Base-by-base conservation (phyloP, 1,284 basidiomycete genomes). In the Takashimella koratensis region DNA sequence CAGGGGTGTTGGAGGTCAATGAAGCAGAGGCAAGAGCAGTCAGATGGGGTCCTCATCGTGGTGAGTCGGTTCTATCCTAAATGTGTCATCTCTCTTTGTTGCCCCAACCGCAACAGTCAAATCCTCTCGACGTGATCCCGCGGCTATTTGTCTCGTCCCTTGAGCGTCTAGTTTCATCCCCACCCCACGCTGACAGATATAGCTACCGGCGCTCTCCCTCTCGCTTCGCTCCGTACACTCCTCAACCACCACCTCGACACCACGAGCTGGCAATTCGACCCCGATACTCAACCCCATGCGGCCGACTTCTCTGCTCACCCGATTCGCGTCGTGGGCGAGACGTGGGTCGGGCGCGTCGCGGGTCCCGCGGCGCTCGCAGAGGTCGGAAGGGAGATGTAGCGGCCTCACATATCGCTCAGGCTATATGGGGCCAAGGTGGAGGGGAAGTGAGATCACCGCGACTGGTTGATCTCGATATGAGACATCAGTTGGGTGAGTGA, bases 201-300 rank as follows among this genome's bases (percentile, higher is more conserved):
- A n/a, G n/a, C n/a, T n/a, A n/a, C n/a, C n/a, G n/a, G n/a, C n/a
- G n/a, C n/a, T n/a, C n/a, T n/a, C n/a, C 52, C 60, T 0, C 26
- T 67, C 3, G 52, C 49, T 5, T 56, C 65, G 2, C 67, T 74
- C 60, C 64, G 59, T n/a, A 46, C 41, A 0, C 43, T 73, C 25
- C 45, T 73, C 51, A 59, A 69, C 46, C 63, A 68, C 45, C 65
- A 74, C 47, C 58, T 74, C 19, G 43, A 49, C 1, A 13, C 53
- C 1, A 74, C 70, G 1, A 68, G 69, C 43, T 74, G 72, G 72
- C 64, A 59, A 47, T 74, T 69, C 53, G 45, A 58, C 10, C 25
- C 54, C 2, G n/a, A n/a, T n/a, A n/a, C n/a, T n/a, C n/a, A n/a
- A n/a, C n/a, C n/a, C n/a, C n/a, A n/a, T n/a, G n/a, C n/a, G n/a